Evolutionary conservation across 2,329 filamentous ascomycete species (phyloP).

Genomic region (Fragosphaeria purpurea): DNA sequence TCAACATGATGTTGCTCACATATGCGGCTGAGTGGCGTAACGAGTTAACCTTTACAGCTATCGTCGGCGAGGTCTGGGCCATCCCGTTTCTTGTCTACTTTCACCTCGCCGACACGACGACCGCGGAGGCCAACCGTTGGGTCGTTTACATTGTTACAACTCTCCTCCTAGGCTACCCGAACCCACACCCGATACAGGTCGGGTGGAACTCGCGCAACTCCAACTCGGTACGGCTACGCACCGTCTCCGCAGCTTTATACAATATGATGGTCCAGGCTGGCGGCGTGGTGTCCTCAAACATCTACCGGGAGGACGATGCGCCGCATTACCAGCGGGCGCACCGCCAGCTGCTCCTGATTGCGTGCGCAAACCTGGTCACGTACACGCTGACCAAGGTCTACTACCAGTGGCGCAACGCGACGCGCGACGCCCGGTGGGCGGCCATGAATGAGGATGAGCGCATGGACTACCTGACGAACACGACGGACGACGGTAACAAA

Average conservation of each 20-base stretch:
- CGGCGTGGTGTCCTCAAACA: not conserved
- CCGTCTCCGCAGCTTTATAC: constrained; percentile 49
- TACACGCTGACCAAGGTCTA: constrained; percentile 42
- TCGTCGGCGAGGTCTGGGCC: not conserved
- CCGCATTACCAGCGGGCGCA: constrained; percentile 47
- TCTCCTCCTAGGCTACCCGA: not conserved
- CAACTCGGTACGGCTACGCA: constrained; percentile 47
- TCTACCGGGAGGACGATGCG: constrained; percentile 30
- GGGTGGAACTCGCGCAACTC: constrained; percentile 50
- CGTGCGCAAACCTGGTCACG: constrained; percentile 36
- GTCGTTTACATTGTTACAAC: not conserved
- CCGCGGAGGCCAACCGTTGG: not conserved
- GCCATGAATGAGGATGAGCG: constrained; percentile 38
- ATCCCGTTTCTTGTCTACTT: not conserved
- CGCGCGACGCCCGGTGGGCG: constrained; percentile 36
- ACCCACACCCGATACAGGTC: constrained; percentile 38
- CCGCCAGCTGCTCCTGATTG: constrained; percentile 39
- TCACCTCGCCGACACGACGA: not conserved
- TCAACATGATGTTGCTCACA: constrained; percentile 39
- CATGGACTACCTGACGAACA: constrained; percentile 35
- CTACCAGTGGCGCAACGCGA: constrained; percentile 38
- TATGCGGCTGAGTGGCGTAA: constrained; percentile 40
- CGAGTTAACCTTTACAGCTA: constrained; percentile 28
- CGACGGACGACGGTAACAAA: constrained; percentile 33
- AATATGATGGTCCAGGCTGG: constrained; percentile 17